Evolutionary conservation across 306 rosid genomes (phyloP), one percentile per base, ranked within the genome.

Genomic region (Argentina anserina): DNA sequence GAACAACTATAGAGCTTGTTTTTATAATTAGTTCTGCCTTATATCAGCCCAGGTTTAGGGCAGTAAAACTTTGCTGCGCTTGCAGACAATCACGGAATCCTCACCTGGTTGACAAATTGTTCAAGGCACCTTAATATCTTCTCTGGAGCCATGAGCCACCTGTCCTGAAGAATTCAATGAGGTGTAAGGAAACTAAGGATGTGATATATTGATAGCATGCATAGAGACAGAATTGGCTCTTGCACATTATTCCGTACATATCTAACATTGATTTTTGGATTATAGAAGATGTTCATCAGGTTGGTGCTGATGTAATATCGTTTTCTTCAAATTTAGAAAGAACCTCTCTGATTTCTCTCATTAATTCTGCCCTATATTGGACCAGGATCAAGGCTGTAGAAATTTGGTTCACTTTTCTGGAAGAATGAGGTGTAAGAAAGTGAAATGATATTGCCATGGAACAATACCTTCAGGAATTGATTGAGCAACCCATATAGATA

Each of bases 141-240:
- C 71, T 61, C 39, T 29, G 59, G 41, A 53, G 25, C 73, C 33
- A 17, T 34, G n/a, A 73, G 63, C 69, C 78, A 78, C 74, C 70
- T 56, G 64, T 52, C 52, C 55, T 65, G 5, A 2, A 45, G 9
- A 23, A 14, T n/a, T n/a, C n/a, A 40, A 12, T 70, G 79, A 75
- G 61, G 80, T 80, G 83, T 74, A 61, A 63, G 21, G 8, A 39
- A 15, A 7, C 1, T 74, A 61, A 63, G 21, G 8, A 39, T 21
- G 12, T 3, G 29, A 10, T 52, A 26, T 9, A 41, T 0, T 2
- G 3, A 65, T 12, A 20, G 70, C 62, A 76, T 80, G 80, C 80
- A 58, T 10, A 15, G 56, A 11, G 80, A 80, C n/a, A n/a, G n/a
- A 80, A 80, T 45, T 76, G 84, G 56, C 70, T 3, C 0, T 3